These are phyloP conservation scores for Debaryomyces fabryi DNA, from an alignment of 1,139 yeast species.

Conservation along the genomic window DNA sequence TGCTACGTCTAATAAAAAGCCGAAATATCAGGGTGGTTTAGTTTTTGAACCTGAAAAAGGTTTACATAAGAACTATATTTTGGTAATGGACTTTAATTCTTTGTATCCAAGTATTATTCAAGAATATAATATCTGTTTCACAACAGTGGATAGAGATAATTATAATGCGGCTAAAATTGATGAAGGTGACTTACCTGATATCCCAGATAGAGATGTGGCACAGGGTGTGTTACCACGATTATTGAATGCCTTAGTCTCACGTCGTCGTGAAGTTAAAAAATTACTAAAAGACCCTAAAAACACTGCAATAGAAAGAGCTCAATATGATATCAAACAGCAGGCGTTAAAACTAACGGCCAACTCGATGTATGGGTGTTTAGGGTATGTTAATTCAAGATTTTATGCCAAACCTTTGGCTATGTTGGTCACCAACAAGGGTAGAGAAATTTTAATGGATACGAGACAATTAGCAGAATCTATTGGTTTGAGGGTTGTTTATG, in stretches of 20 bases:
- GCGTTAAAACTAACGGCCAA: conserved; percentile 97
- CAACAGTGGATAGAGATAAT: conserved; percentile 80
- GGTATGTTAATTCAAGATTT: conserved; percentile 87
- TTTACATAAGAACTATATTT: conserved; percentile 79
- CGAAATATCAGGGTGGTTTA: conserved; percentile 93
- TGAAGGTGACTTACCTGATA: conserved; percentile 69
- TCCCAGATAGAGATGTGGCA: conserved; percentile 60
- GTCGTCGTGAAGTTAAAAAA: conserved; percentile 93
- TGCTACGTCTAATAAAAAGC: conserved; percentile 64
- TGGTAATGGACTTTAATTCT: conserved; percentile 98
- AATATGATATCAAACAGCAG: conserved; percentile 93
- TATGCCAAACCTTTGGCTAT: conserved; percentile 96
- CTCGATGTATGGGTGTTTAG: conserved; percentile 99
- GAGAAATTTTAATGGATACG: conserved; percentile 93
- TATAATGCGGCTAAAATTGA: conserved; percentile 49
- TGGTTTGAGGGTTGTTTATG: conserved; percentile 86
- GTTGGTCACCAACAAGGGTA: conserved; percentile 93
- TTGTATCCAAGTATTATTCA: conserved; percentile 97
- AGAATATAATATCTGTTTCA: conserved; percentile 95
- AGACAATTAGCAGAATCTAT: conserved; percentile 87
- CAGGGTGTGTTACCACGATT: conserved; percentile 89
- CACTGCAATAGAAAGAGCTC: conserved; percentile 63
- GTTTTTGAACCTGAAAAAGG: conserved; percentile 98
- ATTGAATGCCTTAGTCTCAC: conserved; percentile 78
- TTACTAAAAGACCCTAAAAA: conserved; percentile 76